Conservation (phyloP, 1,139 yeast genomes). For the Yamadazyma sp. region DNA sequence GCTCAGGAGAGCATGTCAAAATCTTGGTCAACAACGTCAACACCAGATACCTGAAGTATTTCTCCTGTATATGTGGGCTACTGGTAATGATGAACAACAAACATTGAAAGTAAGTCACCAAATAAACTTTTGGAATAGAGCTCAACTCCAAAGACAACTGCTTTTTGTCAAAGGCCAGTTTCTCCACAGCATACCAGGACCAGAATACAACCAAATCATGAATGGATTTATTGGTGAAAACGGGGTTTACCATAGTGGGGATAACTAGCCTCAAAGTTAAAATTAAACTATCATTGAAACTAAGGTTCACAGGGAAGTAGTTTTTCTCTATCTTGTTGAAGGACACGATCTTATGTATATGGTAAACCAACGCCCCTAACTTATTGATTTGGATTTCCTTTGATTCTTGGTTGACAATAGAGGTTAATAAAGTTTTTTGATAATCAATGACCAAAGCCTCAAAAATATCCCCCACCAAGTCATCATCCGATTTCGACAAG, state of each 20-base stretch:
- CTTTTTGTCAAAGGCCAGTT: conserved; percentile 17
- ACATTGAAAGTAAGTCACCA: conserved; percentile 35
- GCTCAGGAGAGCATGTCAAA: conserved; percentile 57
- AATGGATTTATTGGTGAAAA: conserved; percentile 22
- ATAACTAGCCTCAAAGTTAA: conserved; percentile 33
- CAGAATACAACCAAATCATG: conserved; percentile 37
- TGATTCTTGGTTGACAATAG: conserved; percentile 22
- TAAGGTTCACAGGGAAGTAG: conserved; percentile 16
- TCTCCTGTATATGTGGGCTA: conserved; percentile 10
- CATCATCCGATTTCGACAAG: conserved; percentile 23
- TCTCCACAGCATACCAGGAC: conserved; percentile 41
- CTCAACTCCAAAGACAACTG: conserved; percentile 31
- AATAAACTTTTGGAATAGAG: conserved; percentile 28
- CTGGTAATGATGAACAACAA: conserved; percentile 27
- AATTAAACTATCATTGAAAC: conserved; percentile 35
- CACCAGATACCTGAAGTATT: conserved; percentile 27
- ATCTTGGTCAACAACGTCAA: conserved; percentile 56
- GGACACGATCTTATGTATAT: conserved; percentile 4
- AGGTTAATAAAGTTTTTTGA: conserved; percentile 28
- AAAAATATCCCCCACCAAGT: conserved; percentile 30
- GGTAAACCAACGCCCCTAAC: conserved; percentile 30
- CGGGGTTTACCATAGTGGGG: conserved; percentile 36
- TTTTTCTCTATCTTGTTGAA: conserved; percentile 7
- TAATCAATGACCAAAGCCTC: conserved; percentile 36
- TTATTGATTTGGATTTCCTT: conserved; percentile 21